phyloP scores from a whole-genome alignment of 2,329 filamentous ascomycete genomes.

The Oidium heveae region DNA sequence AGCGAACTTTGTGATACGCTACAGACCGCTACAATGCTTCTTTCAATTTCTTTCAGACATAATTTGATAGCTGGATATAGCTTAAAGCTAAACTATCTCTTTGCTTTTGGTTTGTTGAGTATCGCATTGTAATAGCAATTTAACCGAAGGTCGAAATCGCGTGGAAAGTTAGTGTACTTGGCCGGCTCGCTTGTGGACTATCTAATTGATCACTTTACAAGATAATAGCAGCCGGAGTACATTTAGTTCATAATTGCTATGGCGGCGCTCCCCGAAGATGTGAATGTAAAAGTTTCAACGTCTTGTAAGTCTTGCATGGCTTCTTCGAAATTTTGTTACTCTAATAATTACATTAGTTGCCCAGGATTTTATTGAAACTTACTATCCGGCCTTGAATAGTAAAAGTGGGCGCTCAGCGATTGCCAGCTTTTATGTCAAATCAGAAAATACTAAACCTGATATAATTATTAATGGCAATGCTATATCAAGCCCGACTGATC shows the following conservation, averaged over 20 bases:
- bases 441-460: slow-evolving; percentile 29
- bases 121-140: too few species aligned
- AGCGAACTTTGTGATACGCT: too few species aligned
- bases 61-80: too few species aligned
- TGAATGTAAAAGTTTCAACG: slow-evolving; percentile 14
- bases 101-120: too few species aligned
- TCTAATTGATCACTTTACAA: too few species aligned
- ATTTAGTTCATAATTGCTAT: slow-evolving; percentile 3
- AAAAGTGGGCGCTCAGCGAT: slow-evolving; percentile 24
- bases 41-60: too few species aligned
- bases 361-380: slow-evolving; percentile 43
- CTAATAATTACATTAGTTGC: slow-evolving; percentile 26
- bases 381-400: slow-evolving; percentile 49
- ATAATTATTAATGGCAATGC: slow-evolving; percentile 61
- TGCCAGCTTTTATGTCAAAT: slow-evolving; percentile 40
- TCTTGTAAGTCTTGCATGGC: slow-evolving; percentile 11
- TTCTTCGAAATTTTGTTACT: not conserved
- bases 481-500: slow-evolving; percentile 33
- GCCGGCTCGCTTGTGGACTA: too few species aligned
- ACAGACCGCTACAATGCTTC: too few species aligned
- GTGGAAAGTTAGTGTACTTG: too few species aligned
- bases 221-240: too few species aligned
- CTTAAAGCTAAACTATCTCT: too few species aligned
- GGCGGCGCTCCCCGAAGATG: slow-evolving; percentile 24
- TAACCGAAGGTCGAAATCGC: too few species aligned